phyloP scores from a whole-genome alignment of 768 basidiomycete genomes.

The Favolaschia claudopus region DNA sequence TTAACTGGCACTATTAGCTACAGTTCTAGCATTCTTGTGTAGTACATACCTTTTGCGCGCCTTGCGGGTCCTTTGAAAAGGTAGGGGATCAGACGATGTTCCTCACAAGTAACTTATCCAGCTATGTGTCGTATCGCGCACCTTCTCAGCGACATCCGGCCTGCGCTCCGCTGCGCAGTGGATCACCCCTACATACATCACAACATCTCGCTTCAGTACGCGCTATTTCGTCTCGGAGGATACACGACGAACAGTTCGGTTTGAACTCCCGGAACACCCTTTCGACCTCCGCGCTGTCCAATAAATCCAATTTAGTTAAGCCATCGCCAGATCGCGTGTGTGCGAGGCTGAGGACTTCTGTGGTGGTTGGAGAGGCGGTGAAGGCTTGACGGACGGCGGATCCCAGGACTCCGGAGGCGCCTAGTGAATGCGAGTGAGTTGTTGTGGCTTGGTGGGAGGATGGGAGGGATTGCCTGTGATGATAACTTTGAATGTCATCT shows the following conservation, averaged over 20 bases:
- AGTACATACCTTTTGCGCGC: conserved; percentile 60
- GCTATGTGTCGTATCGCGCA: conserved; percentile 37
- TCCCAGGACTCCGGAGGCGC: conserved; percentile 93
- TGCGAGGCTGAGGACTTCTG: conserved; percentile 73
- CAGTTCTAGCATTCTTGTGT: too few relatives aligned
- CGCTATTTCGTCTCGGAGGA: neutral
- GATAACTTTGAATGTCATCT: conserved; percentile 23
- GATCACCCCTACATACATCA: conserved; percentile 69
- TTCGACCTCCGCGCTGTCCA: conserved; percentile 61
- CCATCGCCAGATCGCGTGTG: conserved; percentile 68
- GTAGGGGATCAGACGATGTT: neutral
- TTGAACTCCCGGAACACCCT: conserved; percentile 61
- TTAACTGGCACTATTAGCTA: conserved; percentile 62
- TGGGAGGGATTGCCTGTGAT: conserved; percentile 12
- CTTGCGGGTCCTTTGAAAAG: conserved; percentile 66
- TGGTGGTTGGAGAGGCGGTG: conserved; percentile 41
- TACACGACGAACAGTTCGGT: conserved; percentile 69
- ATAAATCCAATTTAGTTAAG: conserved; percentile 71
- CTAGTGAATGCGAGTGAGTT: conserved; percentile 45
- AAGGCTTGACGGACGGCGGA: conserved; percentile 79
- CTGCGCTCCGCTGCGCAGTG: conserved; percentile 96
- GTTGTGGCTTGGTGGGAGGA: neutral
- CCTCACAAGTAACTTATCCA: too few relatives aligned
- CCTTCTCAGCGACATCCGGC: conserved; percentile 93
- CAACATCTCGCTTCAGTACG: conserved; percentile 13